Evolutionary conservation across 306 rosid genomes (phyloP).

Genomic region (Myrica gale): DNA sequence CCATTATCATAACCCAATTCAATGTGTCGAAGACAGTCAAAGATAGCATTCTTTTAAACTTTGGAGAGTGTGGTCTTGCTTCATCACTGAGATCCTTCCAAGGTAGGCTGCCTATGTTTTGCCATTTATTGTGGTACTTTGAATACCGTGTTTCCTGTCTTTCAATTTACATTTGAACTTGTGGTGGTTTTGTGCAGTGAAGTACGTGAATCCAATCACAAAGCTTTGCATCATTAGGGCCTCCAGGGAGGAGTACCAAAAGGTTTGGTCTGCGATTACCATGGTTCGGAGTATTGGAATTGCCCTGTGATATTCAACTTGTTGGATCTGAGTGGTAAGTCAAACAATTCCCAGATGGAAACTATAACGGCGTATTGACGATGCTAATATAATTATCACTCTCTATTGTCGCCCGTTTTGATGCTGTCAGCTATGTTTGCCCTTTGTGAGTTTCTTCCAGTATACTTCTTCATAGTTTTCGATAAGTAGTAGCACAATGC

Average conservation of each 20-base stretch:
- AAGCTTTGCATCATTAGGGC: conserved; percentile 68
- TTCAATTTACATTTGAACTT: neutral
- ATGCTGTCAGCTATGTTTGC: neutral
- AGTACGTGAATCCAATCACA: conserved; percentile 76
- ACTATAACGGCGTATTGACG: neutral
- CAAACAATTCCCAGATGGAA: neutral
- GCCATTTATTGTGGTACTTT: neutral
- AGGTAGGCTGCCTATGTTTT: conserved; percentile 33
- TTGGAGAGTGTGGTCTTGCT: conserved; percentile 90
- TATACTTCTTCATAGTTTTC: neutral
- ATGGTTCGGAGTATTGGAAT: conserved; percentile 62
- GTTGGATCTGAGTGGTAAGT: conserved; percentile 68
- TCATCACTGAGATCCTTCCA: conserved; percentile 68
- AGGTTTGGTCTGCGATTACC: conserved; percentile 76
- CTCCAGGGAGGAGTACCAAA: conserved; percentile 70
- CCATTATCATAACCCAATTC: conserved; percentile 60
- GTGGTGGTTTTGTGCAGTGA: conserved; percentile 40
- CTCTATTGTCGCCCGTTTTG: neutral
- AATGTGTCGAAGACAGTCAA: conserved; percentile 65
- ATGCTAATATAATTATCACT: neutral
- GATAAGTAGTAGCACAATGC: neutral
- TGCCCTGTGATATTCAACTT: conserved; percentile 59
- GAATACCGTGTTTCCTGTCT: neutral
- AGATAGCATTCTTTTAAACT: conserved; percentile 70
- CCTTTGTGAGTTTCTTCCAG: neutral